Base-by-base conservation (phyloP, 805 yeast genomes). In the Ogataea saltuana region DNA sequence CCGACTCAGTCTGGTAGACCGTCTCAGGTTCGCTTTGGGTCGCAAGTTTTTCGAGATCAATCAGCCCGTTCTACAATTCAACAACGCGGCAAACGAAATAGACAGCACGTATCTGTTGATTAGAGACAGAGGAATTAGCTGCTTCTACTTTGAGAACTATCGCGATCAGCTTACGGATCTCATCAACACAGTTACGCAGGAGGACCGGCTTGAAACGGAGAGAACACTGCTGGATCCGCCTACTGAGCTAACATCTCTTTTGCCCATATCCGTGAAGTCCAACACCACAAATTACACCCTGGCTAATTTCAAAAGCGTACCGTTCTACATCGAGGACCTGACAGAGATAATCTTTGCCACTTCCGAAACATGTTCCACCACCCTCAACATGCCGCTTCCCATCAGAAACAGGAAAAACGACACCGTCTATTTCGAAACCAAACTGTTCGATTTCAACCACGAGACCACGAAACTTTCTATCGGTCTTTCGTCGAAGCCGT, bases 401-500 rank as follows among this genome's bases (percentile, higher is more conserved):
- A 50, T 58, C n/a, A 56, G 53, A 22, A 65, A 66, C 40, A 53
- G 71, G 22, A 61, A 62, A 32, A 65, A 65, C 41, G 83, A 78
- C 38, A 75, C 78, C 0, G 77, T 83, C 7, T 85, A 85, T 58
- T 85, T 83, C 58, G 95, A 85, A 60, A 73, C 72, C 8, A 79
- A 79, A 51, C 53, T 78, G 1, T 73, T 67, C 51, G 72, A 68
- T 15, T 64, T 68, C 33, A 46, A 60, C 36, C 55, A 59, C 52
- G 65, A 69, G 2, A 76, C 74, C 42, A 72, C 81, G 1, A 74
- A 75, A 26, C 72, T 85, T 44, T 72, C 83, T 22, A 70, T 85
- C 35, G 93, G 95, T 0, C 66, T 85, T 20, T 75, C 78, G 8
- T 80, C 91, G 0, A 77, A 74, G 50, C 91, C 93, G 2, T 83